Percentiles rank a stretch among this genome's conserved stretches.
phyloP scores from a whole-genome alignment of 306 rosid genomes.

The Neltuma alba region DNA sequence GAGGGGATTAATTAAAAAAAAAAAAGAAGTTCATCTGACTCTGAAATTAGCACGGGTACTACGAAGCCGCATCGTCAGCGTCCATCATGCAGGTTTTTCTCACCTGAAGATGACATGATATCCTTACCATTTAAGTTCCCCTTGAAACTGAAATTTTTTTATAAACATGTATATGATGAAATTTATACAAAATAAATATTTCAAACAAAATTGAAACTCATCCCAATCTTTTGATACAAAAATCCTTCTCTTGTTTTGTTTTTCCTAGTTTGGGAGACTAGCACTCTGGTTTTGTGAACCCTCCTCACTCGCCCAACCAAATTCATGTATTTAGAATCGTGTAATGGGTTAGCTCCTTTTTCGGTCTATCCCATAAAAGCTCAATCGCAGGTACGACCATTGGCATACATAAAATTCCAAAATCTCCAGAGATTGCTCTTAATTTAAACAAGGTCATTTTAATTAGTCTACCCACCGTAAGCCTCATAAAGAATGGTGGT shows the following conservation, averaged over 20 bases:
- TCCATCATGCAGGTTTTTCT: not conserved
- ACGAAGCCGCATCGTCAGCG: not conserved
- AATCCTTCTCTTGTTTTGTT: not conserved
- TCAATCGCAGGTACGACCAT: slow-evolving; percentile 26
- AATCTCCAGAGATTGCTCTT: slow-evolving; percentile 25
- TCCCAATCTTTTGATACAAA: not conserved
- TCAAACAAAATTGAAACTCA: not conserved
- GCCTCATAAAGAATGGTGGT: slow-evolving; percentile 60
- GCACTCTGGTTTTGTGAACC: not conserved
- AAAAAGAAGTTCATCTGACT: too few species aligned
- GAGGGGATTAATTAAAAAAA: too few species aligned
- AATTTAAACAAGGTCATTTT: slow-evolving; percentile 30
- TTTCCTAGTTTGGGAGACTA: not conserved
- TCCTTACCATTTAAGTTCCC: not conserved
- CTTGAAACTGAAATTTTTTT: not conserved
- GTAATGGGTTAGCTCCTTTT: slow-evolving; percentile 5
- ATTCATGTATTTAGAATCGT: not conserved
- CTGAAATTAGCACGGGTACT: not conserved
- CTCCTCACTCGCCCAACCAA: not conserved
- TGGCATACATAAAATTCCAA: slow-evolving; percentile 35
- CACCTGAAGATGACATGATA: not conserved
- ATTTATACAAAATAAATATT: not conserved
- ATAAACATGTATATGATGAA: not conserved
- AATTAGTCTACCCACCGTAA: slow-evolving; percentile 27
- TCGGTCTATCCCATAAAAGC: not conserved